These are phyloP conservation scores for Emmonsia crescens DNA, from an alignment of 2,329 filamentous ascomycete species.

Conservation along the genomic window DNA sequence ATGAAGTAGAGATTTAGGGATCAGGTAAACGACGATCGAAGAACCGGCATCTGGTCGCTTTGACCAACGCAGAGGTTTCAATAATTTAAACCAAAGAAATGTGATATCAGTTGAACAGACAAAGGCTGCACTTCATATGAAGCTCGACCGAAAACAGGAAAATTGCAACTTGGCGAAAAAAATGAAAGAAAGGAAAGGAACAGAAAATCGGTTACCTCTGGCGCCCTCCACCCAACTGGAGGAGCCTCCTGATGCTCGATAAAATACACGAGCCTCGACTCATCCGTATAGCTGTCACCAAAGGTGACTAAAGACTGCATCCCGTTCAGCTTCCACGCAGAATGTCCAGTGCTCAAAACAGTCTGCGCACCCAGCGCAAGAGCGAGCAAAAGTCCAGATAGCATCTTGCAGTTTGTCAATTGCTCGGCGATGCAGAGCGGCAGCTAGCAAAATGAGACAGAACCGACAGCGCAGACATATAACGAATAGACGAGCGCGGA, in stretches of 20 bases:
- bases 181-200: not conserved
- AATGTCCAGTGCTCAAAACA: not conserved
- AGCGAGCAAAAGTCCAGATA: not conserved
- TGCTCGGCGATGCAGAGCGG: not conserved
- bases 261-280: constrained; percentile 57
- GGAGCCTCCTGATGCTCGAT: constrained; percentile 46
- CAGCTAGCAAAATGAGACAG: not conserved
- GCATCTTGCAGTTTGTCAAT: not conserved
- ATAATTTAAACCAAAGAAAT: not conserved
- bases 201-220: constrained; percentile 26
- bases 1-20: not conserved
- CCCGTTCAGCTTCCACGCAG: constrained; percentile 26
- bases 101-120: not conserved
- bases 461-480: not conserved
- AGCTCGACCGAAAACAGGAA: not conserved
- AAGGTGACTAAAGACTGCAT: constrained; percentile 59
- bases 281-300: constrained; percentile 68
- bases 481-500: not conserved
- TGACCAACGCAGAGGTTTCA: not conserved
- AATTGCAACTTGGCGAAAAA: not conserved
- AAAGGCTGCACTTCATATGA: not conserved
- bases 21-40: not conserved
- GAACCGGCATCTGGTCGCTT: not conserved
- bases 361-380: not conserved
- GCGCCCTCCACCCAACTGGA: constrained; percentile 48